A percentile compares a stretch with the other conserved stretches of the same genome.
phyloP scores from a whole-genome alignment of 176 grass and related monocot genomes.

The Oryza glumipatula region DNA sequence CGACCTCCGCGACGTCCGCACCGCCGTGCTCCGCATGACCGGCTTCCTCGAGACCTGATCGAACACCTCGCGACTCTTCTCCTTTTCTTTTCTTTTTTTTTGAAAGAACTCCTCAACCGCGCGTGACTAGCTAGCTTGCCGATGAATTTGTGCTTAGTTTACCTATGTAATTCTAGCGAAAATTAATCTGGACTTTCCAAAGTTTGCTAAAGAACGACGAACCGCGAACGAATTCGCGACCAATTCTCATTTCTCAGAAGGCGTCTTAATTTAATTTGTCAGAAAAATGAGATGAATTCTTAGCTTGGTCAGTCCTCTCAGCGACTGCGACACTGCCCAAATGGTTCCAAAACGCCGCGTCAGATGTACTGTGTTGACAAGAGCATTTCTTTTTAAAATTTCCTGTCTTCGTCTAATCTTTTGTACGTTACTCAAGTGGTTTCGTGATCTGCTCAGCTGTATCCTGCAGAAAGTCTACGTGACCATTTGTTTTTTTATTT shows the following conservation, averaged over 20 bases:
- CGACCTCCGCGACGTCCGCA: slow-evolving; percentile 53
- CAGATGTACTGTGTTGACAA: background rate
- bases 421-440: background rate
- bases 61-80: background rate
- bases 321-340: background rate
- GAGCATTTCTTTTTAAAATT: background rate
- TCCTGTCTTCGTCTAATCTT: background rate
- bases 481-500: background rate
- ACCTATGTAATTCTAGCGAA: background rate
- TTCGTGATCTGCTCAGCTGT: background rate
- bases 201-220: background rate
- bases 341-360: slow-evolving; percentile 21
- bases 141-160: background rate
- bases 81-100: background rate
- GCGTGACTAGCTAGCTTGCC: background rate
- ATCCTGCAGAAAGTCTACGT: background rate
- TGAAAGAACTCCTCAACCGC: background rate
- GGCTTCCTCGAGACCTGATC: slow-evolving; percentile 57
- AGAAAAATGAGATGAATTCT: no score
- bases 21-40: slow-evolving; percentile 60
- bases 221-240: background rate
- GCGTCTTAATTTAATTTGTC: background rate
- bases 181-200: background rate
- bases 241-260: background rate
- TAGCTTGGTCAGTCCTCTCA: background rate